Conservation (phyloP, 106 monocot genomes). For the Phalaenopsis aphrodite region DNA sequence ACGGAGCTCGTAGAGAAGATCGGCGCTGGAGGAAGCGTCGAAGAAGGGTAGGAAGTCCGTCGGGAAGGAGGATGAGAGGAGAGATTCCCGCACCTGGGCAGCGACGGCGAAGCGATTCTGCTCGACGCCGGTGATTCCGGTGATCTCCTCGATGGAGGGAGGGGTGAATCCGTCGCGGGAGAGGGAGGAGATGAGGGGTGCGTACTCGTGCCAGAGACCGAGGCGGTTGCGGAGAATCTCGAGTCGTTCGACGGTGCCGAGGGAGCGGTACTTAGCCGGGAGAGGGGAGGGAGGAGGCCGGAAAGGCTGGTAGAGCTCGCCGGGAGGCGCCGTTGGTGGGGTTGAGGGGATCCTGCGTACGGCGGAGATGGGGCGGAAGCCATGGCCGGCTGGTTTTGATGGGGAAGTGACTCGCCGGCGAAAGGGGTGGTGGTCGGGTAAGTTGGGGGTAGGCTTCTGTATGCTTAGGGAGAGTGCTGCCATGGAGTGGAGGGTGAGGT, state of each 20-base stretch:
- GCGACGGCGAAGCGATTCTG: conserved; percentile 78
- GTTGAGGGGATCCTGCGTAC: conserved; percentile 28
- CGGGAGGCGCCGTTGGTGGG: conserved; percentile 36
- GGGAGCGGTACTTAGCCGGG: conserved; percentile 44
- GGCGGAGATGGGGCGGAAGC: neutral
- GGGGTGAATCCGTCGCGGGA: conserved; percentile 68
- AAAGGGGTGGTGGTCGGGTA: neutral
- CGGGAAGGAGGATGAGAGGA: conserved; percentile 34
- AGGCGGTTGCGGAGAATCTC: conserved; percentile 80
- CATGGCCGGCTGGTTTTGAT: neutral
- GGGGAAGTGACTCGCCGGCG: neutral
- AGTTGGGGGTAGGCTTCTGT: neutral
- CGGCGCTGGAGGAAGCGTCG: conserved; percentile 50
- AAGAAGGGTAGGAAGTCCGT: conserved; percentile 50
- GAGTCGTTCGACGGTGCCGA: conserved; percentile 43
- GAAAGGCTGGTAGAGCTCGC: conserved; percentile 83
- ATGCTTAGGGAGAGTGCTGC: neutral
- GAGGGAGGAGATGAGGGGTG: conserved; percentile 70
- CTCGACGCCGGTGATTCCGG: conserved; percentile 78
- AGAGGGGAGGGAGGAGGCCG: conserved; percentile 76
- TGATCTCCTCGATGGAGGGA: conserved; percentile 76
- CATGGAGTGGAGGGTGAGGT: neutral
- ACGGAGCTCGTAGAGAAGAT: conserved; percentile 86
- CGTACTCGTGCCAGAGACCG: conserved; percentile 91
- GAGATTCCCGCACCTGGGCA: conserved; percentile 74